Evolutionary conservation across 768 basidiomycete genomes (phyloP), one percentile per base, ranked within the genome.

Genomic region (Kwoniella shandongensis): DNA sequence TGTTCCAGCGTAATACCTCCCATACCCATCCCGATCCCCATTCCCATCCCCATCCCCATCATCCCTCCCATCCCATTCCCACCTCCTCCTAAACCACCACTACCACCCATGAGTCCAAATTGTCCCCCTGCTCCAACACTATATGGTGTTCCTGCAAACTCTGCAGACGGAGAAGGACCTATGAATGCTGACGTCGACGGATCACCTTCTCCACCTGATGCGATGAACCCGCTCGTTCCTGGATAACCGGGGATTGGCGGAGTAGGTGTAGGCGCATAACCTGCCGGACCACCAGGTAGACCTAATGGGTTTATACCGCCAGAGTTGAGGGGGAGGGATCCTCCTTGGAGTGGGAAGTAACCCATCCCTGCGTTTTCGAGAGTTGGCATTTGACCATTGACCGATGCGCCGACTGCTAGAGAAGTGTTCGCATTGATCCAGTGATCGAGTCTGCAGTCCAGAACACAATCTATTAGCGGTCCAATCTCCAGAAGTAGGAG

Each of bases 351-450:
- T 36, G 59, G 61, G 18, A 53, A 26, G 42, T 59, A 66, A 38
- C 52, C 59, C 44, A 57, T 52, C 12, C 41, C 63, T n/a, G 53
- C 51, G 29, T 36, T 46, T 45, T 54, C 62, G 23, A 69, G 49
- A 32, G 62, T 45, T 8, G 54, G 66, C 35, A 46, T 53, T 20
- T 36, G 62, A 23, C 61, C 59, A 47, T 57, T 63, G 29, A 67
- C 40, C n/a, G 62, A 53, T 32, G 32, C 32, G 7, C 73, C 74
- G 12, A 75, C 69, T 4, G 70, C 68, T 18, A 76, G 45, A 1
- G 71, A 69, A 1, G 65, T 62, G 40, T 76, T 74, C 47, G 68
- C 65, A 30, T 69, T 67, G 11, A 76, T 58, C 75, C 75, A 76
- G 50, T 74, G 69, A 51, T 76, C 73, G 5, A 76, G 63, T 29